These are phyloP conservation scores for Camellia sinensis DNA, from an alignment of 148 eudicot species.

Conservation along the genomic window DNA sequence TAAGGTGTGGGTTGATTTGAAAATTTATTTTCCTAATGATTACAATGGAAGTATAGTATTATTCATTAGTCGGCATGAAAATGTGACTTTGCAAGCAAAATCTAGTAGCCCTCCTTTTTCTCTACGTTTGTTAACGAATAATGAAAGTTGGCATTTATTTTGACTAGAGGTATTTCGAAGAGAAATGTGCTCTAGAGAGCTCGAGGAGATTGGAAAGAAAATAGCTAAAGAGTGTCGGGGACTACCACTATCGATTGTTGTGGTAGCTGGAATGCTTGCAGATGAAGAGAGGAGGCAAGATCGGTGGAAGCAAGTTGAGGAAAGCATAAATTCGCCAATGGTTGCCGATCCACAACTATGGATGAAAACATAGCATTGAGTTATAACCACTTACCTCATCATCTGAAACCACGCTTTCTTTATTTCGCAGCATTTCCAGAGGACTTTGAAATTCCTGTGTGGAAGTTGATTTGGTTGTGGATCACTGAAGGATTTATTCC, in stretches of 20 bases:
- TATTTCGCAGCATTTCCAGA: constrained; percentile 30
- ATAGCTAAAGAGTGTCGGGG: constrained; percentile 30
- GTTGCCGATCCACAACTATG: not conserved
- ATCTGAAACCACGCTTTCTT: constrained; percentile 33
- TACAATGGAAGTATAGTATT: constrained; percentile 15
- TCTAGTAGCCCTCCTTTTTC: not conserved
- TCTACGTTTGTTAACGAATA: constrained; percentile 14
- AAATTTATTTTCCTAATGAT: constrained; percentile 18
- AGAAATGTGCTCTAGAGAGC: constrained; percentile 11
- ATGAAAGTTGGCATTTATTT: constrained; percentile 31
- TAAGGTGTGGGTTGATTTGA: constrained; percentile 20
- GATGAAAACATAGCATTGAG: constrained; percentile 22
- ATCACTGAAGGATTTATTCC: constrained; percentile 36
- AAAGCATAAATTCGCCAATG: constrained; percentile 10
- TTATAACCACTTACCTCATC: constrained; percentile 27
- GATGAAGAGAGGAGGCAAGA: not conserved
- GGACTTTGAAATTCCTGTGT: constrained; percentile 21
- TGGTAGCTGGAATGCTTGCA: constrained; percentile 29
- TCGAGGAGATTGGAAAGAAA: constrained; percentile 7
- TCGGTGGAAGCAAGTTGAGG: constrained; percentile 20
- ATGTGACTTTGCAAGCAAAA: constrained; percentile 16
- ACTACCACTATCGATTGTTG: constrained; percentile 34
- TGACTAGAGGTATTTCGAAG: constrained; percentile 19
- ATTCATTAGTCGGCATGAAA: constrained; percentile 19
- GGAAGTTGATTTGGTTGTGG: constrained; percentile 34